phyloP scores from a whole-genome alignment of 352 stramenopile genomes.

The Phytophthora megakarya region DNA sequence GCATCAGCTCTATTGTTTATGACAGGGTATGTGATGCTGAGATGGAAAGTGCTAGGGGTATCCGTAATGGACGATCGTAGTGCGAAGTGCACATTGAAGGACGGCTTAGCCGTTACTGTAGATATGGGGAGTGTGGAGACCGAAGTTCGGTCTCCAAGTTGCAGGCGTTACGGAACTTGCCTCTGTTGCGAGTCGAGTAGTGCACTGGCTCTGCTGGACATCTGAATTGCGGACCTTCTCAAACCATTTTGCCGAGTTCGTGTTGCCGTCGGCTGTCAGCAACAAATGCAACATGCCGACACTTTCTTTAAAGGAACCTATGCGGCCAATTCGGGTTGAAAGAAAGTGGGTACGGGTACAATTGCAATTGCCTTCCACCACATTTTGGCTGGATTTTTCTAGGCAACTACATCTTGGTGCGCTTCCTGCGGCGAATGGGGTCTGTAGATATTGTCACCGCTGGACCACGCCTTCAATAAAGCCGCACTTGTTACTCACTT shows the following conservation, averaged over 20 bases:
- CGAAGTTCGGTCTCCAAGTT: not conserved
- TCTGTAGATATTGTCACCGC: not conserved
- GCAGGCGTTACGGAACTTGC: slow-evolving; percentile 6
- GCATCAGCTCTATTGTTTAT: no score
- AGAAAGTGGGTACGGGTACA: slow-evolving; percentile 14
- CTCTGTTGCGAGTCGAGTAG: not conserved
- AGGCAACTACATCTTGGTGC: slow-evolving; percentile 17
- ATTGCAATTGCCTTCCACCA: not conserved
- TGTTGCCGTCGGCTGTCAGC: not conserved
- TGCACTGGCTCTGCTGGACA: slow-evolving; percentile 16
- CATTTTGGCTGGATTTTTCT: slow-evolving; percentile 19
- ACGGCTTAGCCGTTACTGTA: not conserved
- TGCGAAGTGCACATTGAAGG: not conserved
- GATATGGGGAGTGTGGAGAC: slow-evolving; percentile 8
- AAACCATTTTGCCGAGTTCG: not conserved
- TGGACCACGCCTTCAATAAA: slow-evolving; percentile 10
- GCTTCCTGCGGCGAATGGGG: not conserved
- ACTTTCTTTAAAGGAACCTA: not conserved
- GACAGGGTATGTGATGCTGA: no score
- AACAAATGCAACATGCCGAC: not conserved
- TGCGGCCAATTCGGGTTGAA: slow-evolving; percentile 2
- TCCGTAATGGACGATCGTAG: slow-evolving; percentile 2
- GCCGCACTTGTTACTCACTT: slow-evolving; percentile 14
- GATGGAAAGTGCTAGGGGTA: no score
- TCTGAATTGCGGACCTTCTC: slow-evolving; percentile 11